Conservation (phyloP, 805 yeast genomes). For the Yarrowia keelungensis region DNA sequence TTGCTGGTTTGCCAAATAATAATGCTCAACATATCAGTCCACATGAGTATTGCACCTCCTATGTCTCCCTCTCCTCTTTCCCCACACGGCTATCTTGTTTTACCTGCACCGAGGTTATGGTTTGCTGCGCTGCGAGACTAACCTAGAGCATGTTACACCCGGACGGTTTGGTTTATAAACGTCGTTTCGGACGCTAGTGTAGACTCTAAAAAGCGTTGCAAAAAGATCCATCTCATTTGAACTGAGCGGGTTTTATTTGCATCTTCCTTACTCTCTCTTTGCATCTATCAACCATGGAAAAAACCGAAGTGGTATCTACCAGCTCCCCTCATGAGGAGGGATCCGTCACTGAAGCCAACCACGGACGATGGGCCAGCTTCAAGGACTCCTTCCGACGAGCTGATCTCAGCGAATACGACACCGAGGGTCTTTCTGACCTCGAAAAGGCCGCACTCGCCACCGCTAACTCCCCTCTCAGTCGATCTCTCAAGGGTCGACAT, state of each 20-base stretch:
- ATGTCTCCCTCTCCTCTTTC: constrained; percentile 15
- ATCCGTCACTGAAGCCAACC: constrained; percentile 19
- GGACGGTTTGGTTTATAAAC: constrained; percentile 9
- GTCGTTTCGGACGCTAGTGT: constrained; percentile 9
- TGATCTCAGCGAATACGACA: constrained; percentile 52
- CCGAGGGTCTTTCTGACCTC: constrained; percentile 51
- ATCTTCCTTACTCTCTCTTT: not conserved
- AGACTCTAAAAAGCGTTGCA: constrained; percentile 12
- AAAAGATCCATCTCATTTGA: constrained; percentile 34
- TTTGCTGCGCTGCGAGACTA: constrained; percentile 19
- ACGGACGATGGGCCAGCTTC: constrained; percentile 34
- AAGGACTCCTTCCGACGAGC: constrained; percentile 48
- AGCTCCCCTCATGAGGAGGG: constrained; percentile 23
- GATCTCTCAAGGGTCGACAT: constrained; percentile 62
- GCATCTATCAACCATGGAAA: constrained; percentile 20
- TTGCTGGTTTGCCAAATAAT: not conserved
- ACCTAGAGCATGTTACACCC: constrained; percentile 24
- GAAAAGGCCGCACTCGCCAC: constrained; percentile 56
- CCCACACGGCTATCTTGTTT: constrained; percentile 36
- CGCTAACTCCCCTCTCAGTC: constrained; percentile 57
- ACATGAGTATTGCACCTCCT: constrained; percentile 30
- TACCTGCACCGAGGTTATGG: constrained; percentile 2
- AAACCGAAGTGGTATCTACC: constrained; percentile 18
- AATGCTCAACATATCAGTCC: constrained; percentile 10
- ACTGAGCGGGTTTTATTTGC: constrained; percentile 30